These are phyloP conservation scores for Talaromyces islandicus DNA, from an alignment of 2,329 filamentous ascomycete genomes.

Conservation along the genomic window DNA sequence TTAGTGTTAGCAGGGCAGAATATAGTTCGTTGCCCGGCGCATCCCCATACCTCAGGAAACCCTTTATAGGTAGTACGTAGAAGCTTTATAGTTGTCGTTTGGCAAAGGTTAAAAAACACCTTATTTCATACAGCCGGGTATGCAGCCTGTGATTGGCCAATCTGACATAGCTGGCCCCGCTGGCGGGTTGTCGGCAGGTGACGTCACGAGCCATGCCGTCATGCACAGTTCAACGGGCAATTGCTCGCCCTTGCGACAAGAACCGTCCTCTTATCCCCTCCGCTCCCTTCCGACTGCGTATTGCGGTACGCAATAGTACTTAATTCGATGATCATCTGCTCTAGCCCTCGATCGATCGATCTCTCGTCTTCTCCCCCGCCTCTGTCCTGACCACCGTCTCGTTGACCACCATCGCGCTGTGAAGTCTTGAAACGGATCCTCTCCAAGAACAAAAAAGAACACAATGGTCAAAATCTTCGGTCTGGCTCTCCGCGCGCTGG, in stretches of 20 bases:
- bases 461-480: conserved; percentile 8
- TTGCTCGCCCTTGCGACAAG: not conserved
- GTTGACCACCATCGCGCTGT: not conserved
- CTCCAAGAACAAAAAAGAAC: not conserved
- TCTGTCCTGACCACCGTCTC: not conserved
- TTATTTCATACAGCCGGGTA: not conserved
- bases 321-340: not conserved
- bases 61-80: too few relatives aligned
- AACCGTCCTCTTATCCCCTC: not conserved
- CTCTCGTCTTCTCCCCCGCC: not conserved
- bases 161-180: not conserved
- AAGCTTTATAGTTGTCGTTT: not conserved
- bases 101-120: not conserved
- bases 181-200: not conserved
- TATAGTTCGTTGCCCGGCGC: too few relatives aligned
- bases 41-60: too few relatives aligned
- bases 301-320: not conserved
- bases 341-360: not conserved
- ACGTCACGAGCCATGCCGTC: conserved; percentile 1
- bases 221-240: not conserved
- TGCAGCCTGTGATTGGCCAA: not conserved
- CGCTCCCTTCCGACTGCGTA: not conserved
- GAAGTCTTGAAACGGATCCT: not conserved
- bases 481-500: conserved; percentile 10
- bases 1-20: too few relatives aligned